phyloP scores from a whole-genome alignment of 2,329 filamentous ascomycete species.

The Capronia americana region DNA sequence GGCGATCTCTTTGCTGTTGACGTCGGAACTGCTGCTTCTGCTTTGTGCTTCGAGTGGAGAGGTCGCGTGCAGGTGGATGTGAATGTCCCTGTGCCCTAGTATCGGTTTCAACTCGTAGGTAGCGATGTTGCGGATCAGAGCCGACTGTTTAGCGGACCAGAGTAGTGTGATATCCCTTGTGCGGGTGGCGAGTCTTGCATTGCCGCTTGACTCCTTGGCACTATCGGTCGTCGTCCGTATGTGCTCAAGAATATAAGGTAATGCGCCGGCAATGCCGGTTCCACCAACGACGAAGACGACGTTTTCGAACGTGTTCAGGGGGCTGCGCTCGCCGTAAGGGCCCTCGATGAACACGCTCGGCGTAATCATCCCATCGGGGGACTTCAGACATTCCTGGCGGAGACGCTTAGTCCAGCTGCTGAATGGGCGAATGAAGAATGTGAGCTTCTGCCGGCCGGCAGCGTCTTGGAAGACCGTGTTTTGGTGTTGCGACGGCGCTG shows the following conservation, averaged over 20 bases:
- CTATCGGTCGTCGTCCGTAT: background rate
- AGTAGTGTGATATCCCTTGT: slow-evolving; percentile 45
- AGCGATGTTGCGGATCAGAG: slow-evolving; percentile 44
- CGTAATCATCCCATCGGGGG: slow-evolving; percentile 39
- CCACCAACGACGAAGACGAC: slow-evolving; percentile 56
- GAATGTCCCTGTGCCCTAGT: slow-evolving; percentile 43
- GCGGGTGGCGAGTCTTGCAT: slow-evolving; percentile 24
- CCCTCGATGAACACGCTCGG: slow-evolving; percentile 57
- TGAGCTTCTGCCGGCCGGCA: slow-evolving; percentile 45
- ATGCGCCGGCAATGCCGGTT: slow-evolving; percentile 52
- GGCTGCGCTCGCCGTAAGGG: slow-evolving; percentile 55
- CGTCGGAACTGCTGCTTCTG: background rate
- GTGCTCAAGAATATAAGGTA: slow-evolving; percentile 48
- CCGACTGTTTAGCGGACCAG: slow-evolving; percentile 45
- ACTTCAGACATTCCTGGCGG: slow-evolving; percentile 45
- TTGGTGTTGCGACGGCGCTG: slow-evolving; percentile 15
- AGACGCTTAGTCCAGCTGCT: slow-evolving; percentile 59
- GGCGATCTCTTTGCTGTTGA: background rate
- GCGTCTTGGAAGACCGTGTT: background rate
- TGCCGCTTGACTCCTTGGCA: background rate
- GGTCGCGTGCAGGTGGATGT: slow-evolving; percentile 44
- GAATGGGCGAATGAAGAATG: slow-evolving; percentile 59
- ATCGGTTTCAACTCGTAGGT: slow-evolving; percentile 41
- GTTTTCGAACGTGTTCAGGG: slow-evolving; percentile 57
- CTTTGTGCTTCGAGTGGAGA: background rate